Evolutionary conservation across 257 asterid species (phyloP), one percentile per base, ranked within the genome.

Genomic region (Solanum medicagineum): DNA sequence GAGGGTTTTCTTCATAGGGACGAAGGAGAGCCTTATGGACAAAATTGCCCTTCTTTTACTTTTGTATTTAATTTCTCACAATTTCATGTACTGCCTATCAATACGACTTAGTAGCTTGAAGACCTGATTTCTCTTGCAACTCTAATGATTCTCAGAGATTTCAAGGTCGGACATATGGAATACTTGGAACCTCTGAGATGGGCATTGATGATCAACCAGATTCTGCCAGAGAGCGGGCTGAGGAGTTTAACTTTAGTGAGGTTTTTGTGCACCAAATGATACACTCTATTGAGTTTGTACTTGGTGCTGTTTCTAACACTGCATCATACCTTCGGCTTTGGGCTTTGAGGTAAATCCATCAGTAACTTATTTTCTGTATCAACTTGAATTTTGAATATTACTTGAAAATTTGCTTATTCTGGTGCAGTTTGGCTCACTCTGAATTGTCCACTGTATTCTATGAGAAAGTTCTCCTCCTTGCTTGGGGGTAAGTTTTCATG

Each of bases 261-360:
- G 95, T 92, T 51, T 95, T 95, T 87, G 98, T 95, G 91, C 98
- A 95, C 89, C 98, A 94, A 85, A 94, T 94, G 98, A 95, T 95
- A 91, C 98, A 95, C 84, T 80, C 97, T 81, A 95, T 95, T 81
- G 98, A 95, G 89, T 95, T 95, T 82, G 97, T 95, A 66, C 95
- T 95, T 65, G 98, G 98, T 81, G 98, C 98, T 80, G 98, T 95
- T 87, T 94, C 98, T 81, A 95, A 95, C 87, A 95, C 98, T 82
- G 98, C 98, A 75, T 95, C 98, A 24, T 94, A 95, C 87, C 98
- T 94, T 86, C 94, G 98, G 85, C 93, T 95, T 56, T 95, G 98
- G 98, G 98, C 98, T 81, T 90, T 95, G 89, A 95, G 98, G 98
- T 95, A 86, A 42, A 65, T 74, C 66, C 87, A 20, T 14, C 17